A percentile compares a stretch with the other conserved stretches of the same genome.
phyloP scores from a whole-genome alignment of 2,329 filamentous ascomycete genomes.

The Pestalotiopsis sp. region DNA sequence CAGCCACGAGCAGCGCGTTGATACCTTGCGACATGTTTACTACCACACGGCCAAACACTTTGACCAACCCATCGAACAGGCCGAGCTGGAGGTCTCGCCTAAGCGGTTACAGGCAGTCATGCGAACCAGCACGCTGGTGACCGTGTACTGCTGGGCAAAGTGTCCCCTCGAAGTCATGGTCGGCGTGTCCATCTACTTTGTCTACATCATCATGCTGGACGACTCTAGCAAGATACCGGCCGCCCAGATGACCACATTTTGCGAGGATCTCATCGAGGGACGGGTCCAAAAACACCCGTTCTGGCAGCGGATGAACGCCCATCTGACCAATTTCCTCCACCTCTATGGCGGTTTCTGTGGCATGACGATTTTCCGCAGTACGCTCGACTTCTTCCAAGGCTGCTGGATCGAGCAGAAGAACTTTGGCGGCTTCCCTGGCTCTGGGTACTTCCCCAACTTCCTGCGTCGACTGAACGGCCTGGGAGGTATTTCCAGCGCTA shows the following conservation, averaged over 20 bases:
- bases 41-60: conserved; percentile 22
- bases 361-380: conserved; percentile 22
- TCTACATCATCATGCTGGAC: conserved; percentile 23
- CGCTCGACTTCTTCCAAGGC: conserved; percentile 19
- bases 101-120: conserved; percentile 18
- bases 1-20: conserved; percentile 17
- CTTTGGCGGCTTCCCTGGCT: conserved; percentile 21
- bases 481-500: conserved; percentile 13
- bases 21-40: conserved; percentile 20
- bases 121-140: conserved; percentile 29
- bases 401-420: conserved; percentile 27
- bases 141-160: conserved; percentile 31
- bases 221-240: conserved; percentile 20
- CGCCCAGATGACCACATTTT: conserved; percentile 20
- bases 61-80: conserved; percentile 18
- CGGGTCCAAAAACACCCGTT: conserved; percentile 19
- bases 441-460: conserved; percentile 22
- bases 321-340: conserved; percentile 20
- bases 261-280: conserved; percentile 20
- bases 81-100: conserved; percentile 15
- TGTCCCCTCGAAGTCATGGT: conserved; percentile 22
- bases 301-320: conserved; percentile 22
- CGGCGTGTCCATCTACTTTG: conserved; percentile 23
- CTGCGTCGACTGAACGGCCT: conserved; percentile 25
- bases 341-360: conserved; percentile 22